Evolutionary conservation across 345 rosid species (phyloP).

Genomic region (Citrus glauca): DNA sequence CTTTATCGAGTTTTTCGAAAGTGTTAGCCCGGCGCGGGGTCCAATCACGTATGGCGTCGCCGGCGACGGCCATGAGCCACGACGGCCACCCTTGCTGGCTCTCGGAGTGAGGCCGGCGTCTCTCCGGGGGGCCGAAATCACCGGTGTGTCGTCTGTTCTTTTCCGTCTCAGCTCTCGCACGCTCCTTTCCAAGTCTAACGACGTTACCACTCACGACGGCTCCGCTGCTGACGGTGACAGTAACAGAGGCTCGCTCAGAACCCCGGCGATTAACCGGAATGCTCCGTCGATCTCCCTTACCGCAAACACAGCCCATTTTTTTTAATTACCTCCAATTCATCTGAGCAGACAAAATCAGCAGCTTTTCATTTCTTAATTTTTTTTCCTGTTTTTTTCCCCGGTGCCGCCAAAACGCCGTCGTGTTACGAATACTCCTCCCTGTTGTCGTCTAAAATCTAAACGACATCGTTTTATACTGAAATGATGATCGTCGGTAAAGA

Average conservation of each 20-base stretch:
- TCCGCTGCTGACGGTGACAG: conserved; percentile 16
- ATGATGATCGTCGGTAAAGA: too few species aligned
- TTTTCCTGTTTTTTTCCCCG: background rate
- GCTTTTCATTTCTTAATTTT: background rate
- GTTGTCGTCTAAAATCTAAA: too few species aligned
- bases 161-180: conserved; percentile 23
- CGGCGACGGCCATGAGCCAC: conserved; percentile 76
- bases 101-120: conserved; percentile 25
- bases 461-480: too few species aligned
- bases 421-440: too few species aligned
- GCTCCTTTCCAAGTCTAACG: conserved; percentile 28
- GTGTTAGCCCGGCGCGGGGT: conserved; percentile 78
- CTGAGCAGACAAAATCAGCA: background rate
- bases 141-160: conserved; percentile 28
- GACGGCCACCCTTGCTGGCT: conserved; percentile 71
- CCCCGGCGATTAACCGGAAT: conserved; percentile 29
- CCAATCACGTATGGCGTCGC: conserved; percentile 71
- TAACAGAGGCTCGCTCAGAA: conserved; percentile 22
- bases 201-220: conserved; percentile 21
- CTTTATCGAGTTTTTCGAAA: conserved; percentile 85
- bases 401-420: background rate
- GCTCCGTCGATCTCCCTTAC: conserved; percentile 36
- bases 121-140: conserved; percentile 31
- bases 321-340: conserved; percentile 16
- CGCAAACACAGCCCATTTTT: conserved; percentile 65